Evolutionary conservation across 768 basidiomycete genomes (phyloP).

Genomic region (Sistotremastrum niveocremeum): DNA sequence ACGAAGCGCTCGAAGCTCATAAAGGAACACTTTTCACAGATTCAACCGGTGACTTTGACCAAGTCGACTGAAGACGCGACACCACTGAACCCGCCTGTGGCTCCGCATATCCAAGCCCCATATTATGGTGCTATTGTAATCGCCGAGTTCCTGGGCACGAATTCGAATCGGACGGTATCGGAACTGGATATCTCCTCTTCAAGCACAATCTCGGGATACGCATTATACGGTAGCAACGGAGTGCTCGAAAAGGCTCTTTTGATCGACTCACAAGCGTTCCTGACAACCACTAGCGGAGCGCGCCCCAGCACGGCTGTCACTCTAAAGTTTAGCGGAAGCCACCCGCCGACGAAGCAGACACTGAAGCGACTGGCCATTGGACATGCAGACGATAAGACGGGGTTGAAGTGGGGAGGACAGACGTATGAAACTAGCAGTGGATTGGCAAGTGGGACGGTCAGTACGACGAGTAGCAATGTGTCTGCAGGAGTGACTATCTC

Average conservation of each 20-base stretch:
- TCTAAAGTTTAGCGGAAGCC: slow-evolving; percentile 21
- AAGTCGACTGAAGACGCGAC: slow-evolving; percentile 45
- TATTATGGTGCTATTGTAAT: slow-evolving; percentile 55
- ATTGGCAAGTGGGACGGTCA: slow-evolving; percentile 23
- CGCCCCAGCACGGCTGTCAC: slow-evolving; percentile 20
- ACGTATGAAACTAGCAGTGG: slow-evolving; percentile 40
- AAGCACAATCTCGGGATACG: slow-evolving; percentile 42
- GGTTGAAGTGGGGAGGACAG: slow-evolving; percentile 45
- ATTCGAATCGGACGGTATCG: slow-evolving; percentile 25
- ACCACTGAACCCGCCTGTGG: slow-evolving; percentile 30
- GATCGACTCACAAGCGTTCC: slow-evolving; percentile 44
- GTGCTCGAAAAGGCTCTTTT: slow-evolving; percentile 36
- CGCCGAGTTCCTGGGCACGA: slow-evolving; percentile 40
- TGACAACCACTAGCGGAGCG: slow-evolving; percentile 12
- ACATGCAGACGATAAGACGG: slow-evolving; percentile 37
- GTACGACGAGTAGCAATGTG: slow-evolving; percentile 18
- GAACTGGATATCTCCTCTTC: slow-evolving; percentile 36
- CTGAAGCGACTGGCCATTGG: slow-evolving; percentile 37
- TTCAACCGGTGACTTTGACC: slow-evolving; percentile 49
- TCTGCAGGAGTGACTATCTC: slow-evolving; percentile 29
- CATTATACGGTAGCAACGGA: slow-evolving; percentile 34
- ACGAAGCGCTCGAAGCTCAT: slow-evolving; percentile 3
- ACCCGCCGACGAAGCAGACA: slow-evolving; percentile 19
- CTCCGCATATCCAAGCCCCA: slow-evolving; percentile 49
- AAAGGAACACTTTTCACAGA: slow-evolving; percentile 20